These are phyloP conservation scores for Coelastrella sp. DNA, from an alignment of 139 green algal genomes.

Conservation along the genomic window DNA sequence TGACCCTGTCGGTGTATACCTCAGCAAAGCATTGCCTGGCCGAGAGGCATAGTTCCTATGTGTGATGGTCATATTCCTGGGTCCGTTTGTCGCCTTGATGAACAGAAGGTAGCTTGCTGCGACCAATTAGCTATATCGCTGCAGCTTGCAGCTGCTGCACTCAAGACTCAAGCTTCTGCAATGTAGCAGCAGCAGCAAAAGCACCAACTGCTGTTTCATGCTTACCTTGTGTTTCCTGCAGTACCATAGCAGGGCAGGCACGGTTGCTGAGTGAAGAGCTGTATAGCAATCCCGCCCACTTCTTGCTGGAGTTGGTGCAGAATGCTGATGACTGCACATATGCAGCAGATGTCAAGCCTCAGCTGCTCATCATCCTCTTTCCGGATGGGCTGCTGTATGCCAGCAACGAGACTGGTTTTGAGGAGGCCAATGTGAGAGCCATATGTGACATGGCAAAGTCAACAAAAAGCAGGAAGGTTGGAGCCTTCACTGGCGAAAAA, in stretches of 20 bases:
- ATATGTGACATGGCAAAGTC: not conserved
- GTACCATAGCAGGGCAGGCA: not conserved
- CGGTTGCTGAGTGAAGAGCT: not conserved
- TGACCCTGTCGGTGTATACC: too few relatives aligned
- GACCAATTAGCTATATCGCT: too few relatives aligned
- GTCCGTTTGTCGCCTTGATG: too few relatives aligned
- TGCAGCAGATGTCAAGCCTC: not conserved
- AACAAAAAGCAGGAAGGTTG: not conserved
- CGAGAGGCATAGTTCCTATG: too few relatives aligned
- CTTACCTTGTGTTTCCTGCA: not conserved
- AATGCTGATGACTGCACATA: not conserved
- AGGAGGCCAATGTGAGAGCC: not conserved
- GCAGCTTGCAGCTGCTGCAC: too few relatives aligned
- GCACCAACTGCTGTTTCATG: too few relatives aligned
- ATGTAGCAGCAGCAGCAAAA: too few relatives aligned
- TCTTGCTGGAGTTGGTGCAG: conserved; percentile 6
- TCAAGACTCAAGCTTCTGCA: too few relatives aligned
- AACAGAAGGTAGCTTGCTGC: too few relatives aligned
- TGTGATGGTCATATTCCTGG: too few relatives aligned
- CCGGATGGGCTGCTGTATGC: not conserved
- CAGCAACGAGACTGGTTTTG: not conserved
- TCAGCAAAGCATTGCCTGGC: too few relatives aligned
- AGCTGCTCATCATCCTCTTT: not conserved
- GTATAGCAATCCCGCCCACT: not conserved
- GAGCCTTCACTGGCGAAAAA: not conserved